Base-by-base conservation (phyloP, 1,284 basidiomycete genomes). In the Laetiporus sulphureus region DNA sequence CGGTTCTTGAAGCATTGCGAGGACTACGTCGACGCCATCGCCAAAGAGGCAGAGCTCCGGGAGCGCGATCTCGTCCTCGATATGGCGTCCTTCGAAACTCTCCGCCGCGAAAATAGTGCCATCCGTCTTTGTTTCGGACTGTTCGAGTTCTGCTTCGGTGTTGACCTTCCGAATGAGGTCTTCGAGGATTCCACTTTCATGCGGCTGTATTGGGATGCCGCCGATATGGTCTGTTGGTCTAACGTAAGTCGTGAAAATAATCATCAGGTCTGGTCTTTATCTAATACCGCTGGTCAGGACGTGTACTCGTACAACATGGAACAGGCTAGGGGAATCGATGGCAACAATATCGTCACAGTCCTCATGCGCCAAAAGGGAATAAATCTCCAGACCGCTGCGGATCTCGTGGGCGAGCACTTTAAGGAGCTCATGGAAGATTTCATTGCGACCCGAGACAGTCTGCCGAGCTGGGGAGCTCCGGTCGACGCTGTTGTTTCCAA, bases 231-330 rank as follows among this genome's bases (percentile, higher is more conserved):
- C 19, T 66, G 64, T 46, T 67, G 63, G 63, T 54, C 67, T 10
- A 71, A 70, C 45, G 68, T 70, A 46, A 50, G 65, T 52, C 15
- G 8, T 25, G n/a, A n/a, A n/a, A n/a, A n/a, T n/a, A n/a, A n/a
- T n/a, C n/a, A n/a, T n/a, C n/a, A n/a, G n/a, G n/a, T n/a, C n/a
- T n/a, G n/a, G n/a, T n/a, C n/a, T n/a, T n/a, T n/a, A n/a, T n/a
- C n/a, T n/a, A n/a, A n/a, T n/a, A 40, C 31, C 11, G 11, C 12
- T 20, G 18, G n/a, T 4, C 42, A 69, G 67, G 68, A 69, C 46
- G 52, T 69, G 12, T 70, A 69, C 51, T 69, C 68, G 7, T 71
- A 68, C 49, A 62, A 65, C 43, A 63, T 63, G 55, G 68, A 69
- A 46, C 62, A 66, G 33, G 59, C 61, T 2, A 54, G 57, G 32